Evolutionary conservation across 2,329 filamentous ascomycete species (phyloP).

Genomic region (Diplodia intermedia): DNA sequence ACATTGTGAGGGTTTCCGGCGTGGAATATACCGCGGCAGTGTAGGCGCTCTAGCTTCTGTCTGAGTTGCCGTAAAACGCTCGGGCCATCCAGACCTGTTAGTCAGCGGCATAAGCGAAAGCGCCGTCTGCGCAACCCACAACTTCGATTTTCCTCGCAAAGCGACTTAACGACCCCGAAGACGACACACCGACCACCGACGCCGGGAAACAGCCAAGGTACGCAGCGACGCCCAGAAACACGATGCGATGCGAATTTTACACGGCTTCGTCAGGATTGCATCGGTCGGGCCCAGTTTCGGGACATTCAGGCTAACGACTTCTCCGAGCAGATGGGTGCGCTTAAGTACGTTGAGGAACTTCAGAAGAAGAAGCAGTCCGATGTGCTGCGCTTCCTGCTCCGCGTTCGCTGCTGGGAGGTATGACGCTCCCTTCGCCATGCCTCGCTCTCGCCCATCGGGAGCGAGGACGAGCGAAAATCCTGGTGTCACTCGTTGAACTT

Average conservation of each 20-base stretch:
- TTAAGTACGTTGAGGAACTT: slow-evolving; percentile 99
- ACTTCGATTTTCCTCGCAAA: slow-evolving; percentile 39
- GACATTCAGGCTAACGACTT: slow-evolving; percentile 21
- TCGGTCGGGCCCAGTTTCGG: slow-evolving; percentile 14
- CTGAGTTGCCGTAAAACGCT: background rate
- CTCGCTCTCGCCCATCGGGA: slow-evolving; percentile 37
- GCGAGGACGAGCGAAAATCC: slow-evolving; percentile 32
- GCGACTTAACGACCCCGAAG: slow-evolving; percentile 42
- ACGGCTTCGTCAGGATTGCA: slow-evolving; percentile 12
- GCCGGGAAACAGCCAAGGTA: slow-evolving; percentile 44
- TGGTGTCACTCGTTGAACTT: slow-evolving; percentile 96
- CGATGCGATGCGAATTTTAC: slow-evolving; percentile 19
- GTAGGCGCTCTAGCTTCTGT: background rate
- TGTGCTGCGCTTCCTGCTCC: slow-evolving; percentile 99
- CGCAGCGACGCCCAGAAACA: slow-evolving; percentile 33
- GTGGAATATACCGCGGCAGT: no score
- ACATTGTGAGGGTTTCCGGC: no score
- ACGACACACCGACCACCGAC: slow-evolving; percentile 38
- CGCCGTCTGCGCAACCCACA: slow-evolving; percentile 38
- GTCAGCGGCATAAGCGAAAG: slow-evolving; percentile 36
- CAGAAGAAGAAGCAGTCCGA: slow-evolving; percentile 99
- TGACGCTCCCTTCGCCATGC: slow-evolving; percentile 42
- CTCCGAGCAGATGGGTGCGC: slow-evolving; percentile 84
- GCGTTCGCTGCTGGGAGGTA: slow-evolving; percentile 96
- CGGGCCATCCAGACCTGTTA: slow-evolving; percentile 29